Percentiles rank a stretch among this genome's conserved stretches.
phyloP scores from a whole-genome alignment of 768 basidiomycete genomes.

The Boletus bicolor region DNA sequence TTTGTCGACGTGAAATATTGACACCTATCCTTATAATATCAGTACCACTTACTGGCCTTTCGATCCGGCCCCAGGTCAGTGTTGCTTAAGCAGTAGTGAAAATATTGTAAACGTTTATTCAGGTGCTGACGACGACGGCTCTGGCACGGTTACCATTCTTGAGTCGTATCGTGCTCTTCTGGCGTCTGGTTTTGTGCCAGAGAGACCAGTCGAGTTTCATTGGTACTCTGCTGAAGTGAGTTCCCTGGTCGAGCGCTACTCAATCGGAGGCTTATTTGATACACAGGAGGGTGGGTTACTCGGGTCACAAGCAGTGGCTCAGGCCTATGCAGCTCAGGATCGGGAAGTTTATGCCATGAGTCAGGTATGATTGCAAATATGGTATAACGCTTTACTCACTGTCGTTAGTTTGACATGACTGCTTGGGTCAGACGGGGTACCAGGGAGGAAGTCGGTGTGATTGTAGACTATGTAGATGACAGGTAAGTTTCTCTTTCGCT shows the following conservation, averaged over 20 bases:
- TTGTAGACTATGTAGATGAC: constrained; percentile 78
- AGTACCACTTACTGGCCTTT: constrained; percentile 81
- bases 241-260: background rate
- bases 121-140: constrained; percentile 46
- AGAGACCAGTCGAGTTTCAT: constrained; percentile 45
- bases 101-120: background rate
- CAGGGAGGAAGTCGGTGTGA: constrained; percentile 75
- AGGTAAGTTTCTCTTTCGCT: constrained; percentile 39
- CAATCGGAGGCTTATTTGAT: background rate
- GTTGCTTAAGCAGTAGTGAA: background rate
- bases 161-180: constrained; percentile 43
- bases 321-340: constrained; percentile 52
- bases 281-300: constrained; percentile 72
- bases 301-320: constrained; percentile 87
- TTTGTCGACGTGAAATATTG: background rate
- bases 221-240: constrained; percentile 46
- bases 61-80: constrained; percentile 67
- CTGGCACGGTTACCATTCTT: constrained; percentile 44
- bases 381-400: constrained; percentile 17
- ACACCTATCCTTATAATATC: background rate
- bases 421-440: constrained; percentile 89
- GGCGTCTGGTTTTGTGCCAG: constrained; percentile 40
- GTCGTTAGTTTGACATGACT: constrained; percentile 82
- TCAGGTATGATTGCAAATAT: constrained; percentile 20
- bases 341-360: constrained; percentile 30